Conservation (phyloP, 495 filamentous ascomycete genomes). For the Chaetomium tenue region DNA sequence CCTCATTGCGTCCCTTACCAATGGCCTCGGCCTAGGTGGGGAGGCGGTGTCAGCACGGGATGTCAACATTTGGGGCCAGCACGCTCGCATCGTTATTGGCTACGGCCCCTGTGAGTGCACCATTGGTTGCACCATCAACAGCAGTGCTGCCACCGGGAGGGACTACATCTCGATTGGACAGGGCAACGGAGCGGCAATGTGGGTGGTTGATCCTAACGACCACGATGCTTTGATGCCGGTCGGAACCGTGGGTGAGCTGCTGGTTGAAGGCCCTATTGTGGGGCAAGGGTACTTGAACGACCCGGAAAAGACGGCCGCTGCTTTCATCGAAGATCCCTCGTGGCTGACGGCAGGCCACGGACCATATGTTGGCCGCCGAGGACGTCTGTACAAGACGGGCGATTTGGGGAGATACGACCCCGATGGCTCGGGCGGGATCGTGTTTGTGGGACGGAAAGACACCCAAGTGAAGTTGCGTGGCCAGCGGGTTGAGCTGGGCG, state of each 20-base stretch:
- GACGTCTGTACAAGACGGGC: conserved; percentile 38
- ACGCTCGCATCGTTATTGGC: conserved; percentile 48
- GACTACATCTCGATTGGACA: conserved; percentile 31
- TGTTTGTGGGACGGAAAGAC: conserved; percentile 39
- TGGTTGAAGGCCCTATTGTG: conserved; percentile 47
- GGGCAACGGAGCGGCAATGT: conserved; percentile 31
- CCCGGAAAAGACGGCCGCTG: conserved; percentile 49
- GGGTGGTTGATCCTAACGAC: conserved; percentile 36
- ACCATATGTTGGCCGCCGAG: conserved; percentile 10
- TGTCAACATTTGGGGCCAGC: conserved; percentile 24
- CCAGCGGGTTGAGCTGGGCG: conserved; percentile 41
- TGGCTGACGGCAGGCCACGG: conserved; percentile 38
- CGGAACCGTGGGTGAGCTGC: conserved; percentile 49
- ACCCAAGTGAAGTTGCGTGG: conserved; percentile 43
- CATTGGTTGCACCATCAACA: conserved; percentile 47
- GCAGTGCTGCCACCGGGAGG: conserved; percentile 43
- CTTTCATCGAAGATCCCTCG: conserved; percentile 47
- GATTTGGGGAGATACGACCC: conserved; percentile 51
- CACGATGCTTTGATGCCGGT: conserved; percentile 39
- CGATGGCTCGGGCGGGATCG: conserved; percentile 45
- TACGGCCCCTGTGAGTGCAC: conserved; percentile 58
- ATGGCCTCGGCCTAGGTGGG: conserved; percentile 28
- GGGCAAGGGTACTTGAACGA: conserved; percentile 56
- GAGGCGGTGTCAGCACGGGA: conserved; percentile 27
- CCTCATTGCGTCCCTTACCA: conserved; percentile 24